Evolutionary conservation across 108 stramenopile genomes (phyloP).

Genomic region (Nitzschia palea): DNA sequence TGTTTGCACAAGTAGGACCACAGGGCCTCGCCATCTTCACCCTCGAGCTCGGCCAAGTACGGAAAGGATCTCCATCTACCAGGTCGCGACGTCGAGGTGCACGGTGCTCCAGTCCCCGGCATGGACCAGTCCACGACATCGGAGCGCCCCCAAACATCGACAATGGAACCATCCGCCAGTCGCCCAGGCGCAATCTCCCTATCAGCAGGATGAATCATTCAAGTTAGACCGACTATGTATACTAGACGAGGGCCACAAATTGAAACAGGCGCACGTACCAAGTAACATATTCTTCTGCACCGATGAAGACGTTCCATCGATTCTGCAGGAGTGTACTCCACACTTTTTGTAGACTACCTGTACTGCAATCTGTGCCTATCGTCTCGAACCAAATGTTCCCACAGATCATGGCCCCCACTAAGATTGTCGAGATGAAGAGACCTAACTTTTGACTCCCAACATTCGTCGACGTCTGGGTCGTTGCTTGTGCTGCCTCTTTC

Average conservation of each 20-base stretch:
- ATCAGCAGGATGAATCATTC: background rate
- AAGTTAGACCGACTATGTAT: background rate
- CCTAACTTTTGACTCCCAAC: background rate
- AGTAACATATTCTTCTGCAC: constrained; percentile 77
- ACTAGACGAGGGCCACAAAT: too few relatives aligned
- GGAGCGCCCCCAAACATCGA: constrained; percentile 78
- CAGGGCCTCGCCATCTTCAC: constrained; percentile 72
- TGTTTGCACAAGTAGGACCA: constrained; percentile 84
- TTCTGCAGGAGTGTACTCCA: constrained; percentile 81
- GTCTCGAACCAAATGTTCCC: constrained; percentile 81
- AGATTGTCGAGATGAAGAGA: constrained; percentile 19
- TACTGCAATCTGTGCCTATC: constrained; percentile 49
- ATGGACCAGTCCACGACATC: constrained; percentile 68
- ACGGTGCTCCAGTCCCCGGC: constrained; percentile 83
- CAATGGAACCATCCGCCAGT: constrained; percentile 74
- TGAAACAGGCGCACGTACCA: too few relatives aligned
- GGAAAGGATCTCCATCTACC: constrained; percentile 87
- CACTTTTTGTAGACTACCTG: constrained; percentile 62
- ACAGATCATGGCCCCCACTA: constrained; percentile 46
- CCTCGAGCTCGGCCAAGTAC: constrained; percentile 74
- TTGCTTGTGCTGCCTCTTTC: constrained; percentile 21
- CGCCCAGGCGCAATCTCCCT: constrained; percentile 86
- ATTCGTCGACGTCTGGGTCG: background rate
- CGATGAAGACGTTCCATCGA: constrained; percentile 89
- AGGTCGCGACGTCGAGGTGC: constrained; percentile 75